Evolutionary conservation across 495 filamentous ascomycete genomes (phyloP).

Genomic region (Penicillium roqueforti): DNA sequence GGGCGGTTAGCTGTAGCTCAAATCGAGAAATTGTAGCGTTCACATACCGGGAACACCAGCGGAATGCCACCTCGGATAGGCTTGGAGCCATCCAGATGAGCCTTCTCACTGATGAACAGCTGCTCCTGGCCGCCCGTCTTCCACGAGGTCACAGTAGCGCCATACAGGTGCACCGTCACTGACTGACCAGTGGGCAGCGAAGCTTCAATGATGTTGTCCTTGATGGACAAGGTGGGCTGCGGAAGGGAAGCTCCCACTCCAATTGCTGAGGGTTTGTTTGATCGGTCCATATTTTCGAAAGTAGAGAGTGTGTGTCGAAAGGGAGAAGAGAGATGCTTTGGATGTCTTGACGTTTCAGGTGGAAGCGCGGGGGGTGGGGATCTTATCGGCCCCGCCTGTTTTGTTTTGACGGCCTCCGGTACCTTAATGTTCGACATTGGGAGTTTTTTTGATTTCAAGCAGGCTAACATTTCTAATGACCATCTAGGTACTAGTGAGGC

Average conservation of each 20-base stretch:
- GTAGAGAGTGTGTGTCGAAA: not conserved
- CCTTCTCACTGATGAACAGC: constrained; percentile 79
- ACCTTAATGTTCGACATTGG: too few relatives aligned
- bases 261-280: constrained; percentile 76
- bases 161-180: constrained; percentile 79
- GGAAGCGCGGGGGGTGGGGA: constrained; percentile 14
- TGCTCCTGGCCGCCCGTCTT: constrained; percentile 79
- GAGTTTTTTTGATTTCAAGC: not conserved
- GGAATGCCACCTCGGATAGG: constrained; percentile 68
- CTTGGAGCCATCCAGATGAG: constrained; percentile 63
- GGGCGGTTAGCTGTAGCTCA: constrained; percentile 11
- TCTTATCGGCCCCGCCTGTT: constrained; percentile 21
- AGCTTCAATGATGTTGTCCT: constrained; percentile 65
- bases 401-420: constrained; percentile 7
- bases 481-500: too few relatives aligned
- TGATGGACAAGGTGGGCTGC: constrained; percentile 64
- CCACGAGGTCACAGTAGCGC: constrained; percentile 92
- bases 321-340: not conserved
- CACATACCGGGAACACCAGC: constrained; percentile 86
- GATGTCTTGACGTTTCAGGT: not conserved
- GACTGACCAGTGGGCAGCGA: constrained; percentile 80
- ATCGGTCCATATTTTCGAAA: constrained; percentile 71
- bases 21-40: not conserved
- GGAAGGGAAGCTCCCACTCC: constrained; percentile 59
- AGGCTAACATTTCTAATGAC: too few relatives aligned